These are phyloP conservation scores for Lentinus polychrous DNA, from an alignment of 1,284 basidiomycete species.

Conservation along the genomic window DNA sequence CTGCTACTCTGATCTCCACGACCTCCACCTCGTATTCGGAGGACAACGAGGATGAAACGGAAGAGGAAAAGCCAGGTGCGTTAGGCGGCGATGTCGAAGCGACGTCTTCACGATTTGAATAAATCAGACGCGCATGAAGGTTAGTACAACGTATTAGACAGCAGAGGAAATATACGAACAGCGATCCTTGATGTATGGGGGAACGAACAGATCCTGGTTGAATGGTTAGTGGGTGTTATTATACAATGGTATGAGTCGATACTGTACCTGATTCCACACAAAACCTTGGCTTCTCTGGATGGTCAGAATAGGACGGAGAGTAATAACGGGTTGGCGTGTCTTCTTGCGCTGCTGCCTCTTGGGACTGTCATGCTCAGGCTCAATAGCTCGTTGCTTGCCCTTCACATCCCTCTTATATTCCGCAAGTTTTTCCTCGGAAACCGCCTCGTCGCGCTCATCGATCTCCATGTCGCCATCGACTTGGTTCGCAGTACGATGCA, in stretches of 20 bases:
- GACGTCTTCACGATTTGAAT: conserved; percentile 43
- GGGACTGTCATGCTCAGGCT: conserved; percentile 45
- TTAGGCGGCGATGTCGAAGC: conserved; percentile 76
- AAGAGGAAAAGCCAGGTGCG: conserved; percentile 57
- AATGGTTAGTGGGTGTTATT: conserved; percentile 6
- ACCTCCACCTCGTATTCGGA: conserved; percentile 76
- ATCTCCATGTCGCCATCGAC: conserved; percentile 54
- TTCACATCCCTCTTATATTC: conserved; percentile 56
- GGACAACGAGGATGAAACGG: conserved; percentile 59
- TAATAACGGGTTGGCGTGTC: conserved; percentile 47
- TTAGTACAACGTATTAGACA: conserved; percentile 14
- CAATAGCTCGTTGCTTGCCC: conserved; percentile 71
- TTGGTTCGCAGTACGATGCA: conserved; percentile 22
- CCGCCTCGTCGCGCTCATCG: conserved; percentile 31
- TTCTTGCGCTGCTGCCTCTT: conserved; percentile 51
- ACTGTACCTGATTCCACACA: conserved; percentile 76
- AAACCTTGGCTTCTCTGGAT: conserved; percentile 82
- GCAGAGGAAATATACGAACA: conserved; percentile 44
- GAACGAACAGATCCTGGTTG: conserved; percentile 69
- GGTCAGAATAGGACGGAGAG: conserved; percentile 72
- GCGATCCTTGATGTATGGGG: conserved; percentile 81
- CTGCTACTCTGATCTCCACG: conserved; percentile 74
- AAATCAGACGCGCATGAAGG: conserved; percentile 9
- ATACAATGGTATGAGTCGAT: conserved; percentile 4
- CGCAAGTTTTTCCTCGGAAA: conserved; percentile 30